These are phyloP conservation scores for Colletotrichum spaethianum DNA, from an alignment of 2,329 filamentous ascomycete species.

Conservation along the genomic window DNA sequence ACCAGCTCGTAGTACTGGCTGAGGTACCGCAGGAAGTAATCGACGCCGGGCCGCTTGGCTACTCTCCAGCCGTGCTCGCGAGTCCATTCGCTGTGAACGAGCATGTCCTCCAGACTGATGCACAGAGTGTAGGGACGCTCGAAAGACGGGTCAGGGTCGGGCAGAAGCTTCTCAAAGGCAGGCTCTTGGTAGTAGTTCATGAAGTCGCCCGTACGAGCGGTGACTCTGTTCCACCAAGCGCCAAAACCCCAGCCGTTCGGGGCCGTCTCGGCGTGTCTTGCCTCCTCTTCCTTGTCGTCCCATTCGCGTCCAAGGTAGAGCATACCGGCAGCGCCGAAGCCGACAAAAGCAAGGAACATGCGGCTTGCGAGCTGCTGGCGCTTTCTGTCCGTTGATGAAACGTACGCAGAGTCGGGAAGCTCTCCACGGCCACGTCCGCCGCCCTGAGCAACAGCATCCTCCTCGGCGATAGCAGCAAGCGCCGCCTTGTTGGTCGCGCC, in stretches of 20 bases:
- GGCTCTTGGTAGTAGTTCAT: constrained; percentile 97
- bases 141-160: constrained; percentile 83
- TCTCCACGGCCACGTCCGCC: constrained; percentile 71
- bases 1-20: constrained; percentile 99
- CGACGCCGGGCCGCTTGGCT: constrained; percentile 93
- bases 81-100: constrained; percentile 95
- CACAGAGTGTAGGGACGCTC: constrained; percentile 93
- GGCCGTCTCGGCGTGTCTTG: constrained; percentile 73
- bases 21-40: constrained; percentile 97
- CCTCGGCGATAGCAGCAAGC: constrained; percentile 42
- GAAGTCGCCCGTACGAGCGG: constrained; percentile 80
- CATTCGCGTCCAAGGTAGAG: constrained; percentile 90
- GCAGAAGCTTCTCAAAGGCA: constrained; percentile 92
- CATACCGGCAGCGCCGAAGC: constrained; percentile 69
- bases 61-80: constrained; percentile 95
- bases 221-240: constrained; percentile 86
- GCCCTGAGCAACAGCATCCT: constrained; percentile 59
- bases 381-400: constrained; percentile 90
- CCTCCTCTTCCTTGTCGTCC: constrained; percentile 84
- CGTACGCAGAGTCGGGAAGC: constrained; percentile 84
- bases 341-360: constrained; percentile 75
- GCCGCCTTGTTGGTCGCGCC: constrained; percentile 47
- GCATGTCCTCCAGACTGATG: constrained; percentile 91
- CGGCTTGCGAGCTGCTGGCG: constrained; percentile 83
- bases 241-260: constrained; percentile 84